Conservation (phyloP, 225 moss, liverwort and hornwort species). For the Pleurozium schreberi region DNA sequence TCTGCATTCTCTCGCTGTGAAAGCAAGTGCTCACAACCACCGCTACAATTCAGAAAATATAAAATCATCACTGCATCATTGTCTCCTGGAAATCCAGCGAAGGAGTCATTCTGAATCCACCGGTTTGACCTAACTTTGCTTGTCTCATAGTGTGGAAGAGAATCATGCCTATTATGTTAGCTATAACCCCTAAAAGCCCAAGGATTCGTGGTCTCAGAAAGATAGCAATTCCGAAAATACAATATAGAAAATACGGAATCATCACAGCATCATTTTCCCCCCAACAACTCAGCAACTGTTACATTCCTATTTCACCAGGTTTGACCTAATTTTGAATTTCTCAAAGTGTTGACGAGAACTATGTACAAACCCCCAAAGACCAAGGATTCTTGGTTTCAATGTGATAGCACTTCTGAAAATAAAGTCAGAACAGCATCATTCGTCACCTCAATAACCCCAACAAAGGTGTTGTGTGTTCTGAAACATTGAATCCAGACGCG, state of each 20-base stretch:
- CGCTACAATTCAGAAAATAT: constrained; percentile 2
- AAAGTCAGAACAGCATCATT: neutral
- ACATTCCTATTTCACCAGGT: neutral
- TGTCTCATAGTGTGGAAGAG: neutral
- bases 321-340: neutral
- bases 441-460: neutral
- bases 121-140: neutral
- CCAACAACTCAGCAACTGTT: neutral
- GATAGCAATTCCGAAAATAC: neutral
- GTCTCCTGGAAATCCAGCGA: neutral
- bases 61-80: neutral
- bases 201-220: neutral
- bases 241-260: neutral
- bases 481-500: neutral
- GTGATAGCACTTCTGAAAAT: neutral
- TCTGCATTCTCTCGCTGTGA: constrained; percentile 48
- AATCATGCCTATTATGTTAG: neutral
- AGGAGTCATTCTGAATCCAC: neutral
- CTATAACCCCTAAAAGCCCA: neutral
- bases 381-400: neutral
- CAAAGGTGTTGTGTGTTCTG: neutral
- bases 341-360: neutral
- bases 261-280: neutral
- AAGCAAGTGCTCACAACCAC: constrained; percentile 11
- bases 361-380: neutral